Base-by-base conservation (phyloP, 768 basidiomycete species). In the Terana coerulea region DNA sequence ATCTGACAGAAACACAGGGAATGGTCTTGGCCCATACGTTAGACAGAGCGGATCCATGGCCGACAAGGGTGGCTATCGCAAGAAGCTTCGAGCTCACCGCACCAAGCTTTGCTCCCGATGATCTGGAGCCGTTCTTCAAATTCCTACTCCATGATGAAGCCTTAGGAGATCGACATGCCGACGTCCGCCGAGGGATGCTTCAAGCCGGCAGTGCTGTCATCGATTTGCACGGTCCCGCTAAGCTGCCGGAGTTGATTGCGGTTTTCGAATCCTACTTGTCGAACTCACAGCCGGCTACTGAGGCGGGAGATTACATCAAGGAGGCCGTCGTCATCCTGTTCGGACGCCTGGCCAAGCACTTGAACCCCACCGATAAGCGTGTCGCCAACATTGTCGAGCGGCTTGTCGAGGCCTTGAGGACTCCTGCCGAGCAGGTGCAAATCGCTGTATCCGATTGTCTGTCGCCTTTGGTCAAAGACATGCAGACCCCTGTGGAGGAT, bases 401-500 rank as follows among this genome's bases (percentile, higher is more conserved):
- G 9, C 74, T 98, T 17, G 81, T 95, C 7, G 89, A 90, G 28
- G 91, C 95, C 1, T 74, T 99, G 51, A 88, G 87, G 67, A 98
- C 95, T 0, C 97, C 95, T 0, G 83, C 94, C 2, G 97, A 99
- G 65, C 87, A 95, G 63, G 97, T 99, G 0, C 95, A 98, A 65
- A 86, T 91, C 39, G 95, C 97, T 7, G 93, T 98, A 1, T 91
- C 95, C 0, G 97, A 98, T 52, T 98, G 95, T 70, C 74, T 99
- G 3, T 86, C 91, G 0, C 91, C 94, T 0, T 75, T 99, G 6
- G 89, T 94, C 35, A 76, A 78, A 30, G 69, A 83, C 26, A 87
- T 91, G 76, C 72, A 75, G 28, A 71, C 76, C 26, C 77, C 77
- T 22, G 75, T 86, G 14, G 71, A 77, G 2, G 64, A 68, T 19